Evolutionary conservation across 2,329 filamentous ascomycete genomes (phyloP), one percentile per base, ranked within the genome.

Genomic region (Mariannaea elegans): DNA sequence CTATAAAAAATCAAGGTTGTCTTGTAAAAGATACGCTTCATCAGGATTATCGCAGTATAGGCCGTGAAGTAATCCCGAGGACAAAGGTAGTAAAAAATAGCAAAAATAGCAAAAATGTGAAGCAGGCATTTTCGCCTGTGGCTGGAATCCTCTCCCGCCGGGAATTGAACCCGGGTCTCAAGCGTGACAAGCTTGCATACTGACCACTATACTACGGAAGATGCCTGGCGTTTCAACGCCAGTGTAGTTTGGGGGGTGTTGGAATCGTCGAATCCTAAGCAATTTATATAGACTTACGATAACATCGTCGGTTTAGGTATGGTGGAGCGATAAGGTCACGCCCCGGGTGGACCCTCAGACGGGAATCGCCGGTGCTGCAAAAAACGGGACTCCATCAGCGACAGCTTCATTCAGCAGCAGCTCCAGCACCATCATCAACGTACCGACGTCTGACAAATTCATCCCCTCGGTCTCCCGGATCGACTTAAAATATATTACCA

Each of bases 401-500:
- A 62, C 61, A 71, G 69, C 69, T 71, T 71, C 69, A 61, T 62
- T 61, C 7, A 63, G 54, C 63, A 67, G 69, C 66, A 68, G 69
- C 67, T 71, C 54, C 69, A 65, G 62, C 65, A 57, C 59, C 66
- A 69, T 66, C 65, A 64, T 68, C 59, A 59, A 65, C 66, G 31
- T 59, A 29, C 47, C 56, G 36, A 50, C 60, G 62, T 46, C n/a
- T 45, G 34, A 47, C 47, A 48, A 54, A 42, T 18, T 36, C 36
- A 46, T 32, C 27, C 31, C 41, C 39, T 16, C 42, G n/a, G n/a
- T n/a, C 32, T n/a, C 46, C 61, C 57, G 64, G 55, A 61, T 64
- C 62, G 45, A 58, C 57, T 29, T 42, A 27, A 44, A 14, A 36
- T 18, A 47, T 32, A 42, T 13, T 36, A 51, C 39, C 13, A 27